A percentile compares a stretch with the other conserved stretches of the same genome.
Conservation (phyloP, 306 rosid genomes). For the Datisca glomerata region DNA sequence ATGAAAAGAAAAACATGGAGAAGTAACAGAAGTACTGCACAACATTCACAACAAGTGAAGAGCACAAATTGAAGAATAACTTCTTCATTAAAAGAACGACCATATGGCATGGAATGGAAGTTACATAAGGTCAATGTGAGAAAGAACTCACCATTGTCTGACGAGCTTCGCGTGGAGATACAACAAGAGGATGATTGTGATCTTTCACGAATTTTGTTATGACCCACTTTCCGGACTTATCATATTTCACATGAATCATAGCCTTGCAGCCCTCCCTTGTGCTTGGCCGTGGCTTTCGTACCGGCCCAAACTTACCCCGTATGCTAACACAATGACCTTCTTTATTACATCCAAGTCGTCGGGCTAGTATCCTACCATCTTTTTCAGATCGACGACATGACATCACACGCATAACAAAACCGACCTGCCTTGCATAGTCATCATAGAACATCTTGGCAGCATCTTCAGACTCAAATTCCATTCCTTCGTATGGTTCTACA, state of each 20-base stretch:
- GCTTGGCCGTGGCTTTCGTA: conserved; percentile 74
- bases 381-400: conserved; percentile 93
- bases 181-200: conserved; percentile 77
- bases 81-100: neutral
- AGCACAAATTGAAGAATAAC: neutral
- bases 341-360: conserved; percentile 90
- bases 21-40: neutral
- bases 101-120: neutral
- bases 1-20: neutral
- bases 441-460: conserved; percentile 92
- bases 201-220: conserved; percentile 85
- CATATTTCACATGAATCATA: conserved; percentile 86
- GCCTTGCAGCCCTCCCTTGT: conserved; percentile 98
- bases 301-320: conserved; percentile 63
- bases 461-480: conserved; percentile 92
- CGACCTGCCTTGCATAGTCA: conserved; percentile 67
- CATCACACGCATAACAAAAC: conserved; percentile 98
- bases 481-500: conserved; percentile 72
- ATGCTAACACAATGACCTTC: conserved; percentile 80
- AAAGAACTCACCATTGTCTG: conserved; percentile 71
- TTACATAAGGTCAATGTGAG: neutral
- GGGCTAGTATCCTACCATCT: conserved; percentile 93
- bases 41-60: neutral
- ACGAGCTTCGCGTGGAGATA: conserved; percentile 92
- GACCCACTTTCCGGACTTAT: conserved; percentile 84